Conservation (phyloP, 1,139 yeast genomes). For the Sugiyamaella novakii region DNA sequence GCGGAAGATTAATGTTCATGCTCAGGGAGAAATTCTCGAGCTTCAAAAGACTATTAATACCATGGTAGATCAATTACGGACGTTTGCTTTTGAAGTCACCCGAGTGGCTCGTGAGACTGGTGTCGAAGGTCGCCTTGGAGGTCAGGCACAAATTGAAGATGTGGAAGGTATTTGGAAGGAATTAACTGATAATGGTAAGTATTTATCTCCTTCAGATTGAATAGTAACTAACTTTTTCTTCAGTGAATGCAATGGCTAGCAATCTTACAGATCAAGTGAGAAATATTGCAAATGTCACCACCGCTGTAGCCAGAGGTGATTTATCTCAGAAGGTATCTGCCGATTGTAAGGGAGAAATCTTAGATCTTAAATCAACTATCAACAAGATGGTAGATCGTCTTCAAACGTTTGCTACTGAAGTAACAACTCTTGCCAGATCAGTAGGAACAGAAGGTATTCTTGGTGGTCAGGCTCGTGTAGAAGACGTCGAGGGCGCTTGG, state of each 20-base stretch:
- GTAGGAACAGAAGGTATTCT: constrained; percentile 88
- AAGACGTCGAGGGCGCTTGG: constrained; percentile 94
- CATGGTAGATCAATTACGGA: constrained; percentile 86
- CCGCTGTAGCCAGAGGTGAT: constrained; percentile 92
- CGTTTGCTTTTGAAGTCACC: constrained; percentile 86
- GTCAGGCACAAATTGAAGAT: constrained; percentile 81
- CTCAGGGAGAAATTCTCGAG: constrained; percentile 80
- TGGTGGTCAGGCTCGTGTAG: constrained; percentile 91
- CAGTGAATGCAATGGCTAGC: constrained; percentile 81
- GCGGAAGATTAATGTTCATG: constrained; percentile 76
- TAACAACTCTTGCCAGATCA: constrained; percentile 81
- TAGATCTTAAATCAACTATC: constrained; percentile 77
- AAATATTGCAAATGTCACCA: constrained; percentile 86
- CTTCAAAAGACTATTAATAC: constrained; percentile 78
- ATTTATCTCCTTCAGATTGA: neutral
- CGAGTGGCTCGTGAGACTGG: constrained; percentile 90
- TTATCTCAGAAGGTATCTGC: constrained; percentile 84
- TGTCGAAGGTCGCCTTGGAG: constrained; percentile 83
- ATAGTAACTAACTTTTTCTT: constrained; percentile 5
- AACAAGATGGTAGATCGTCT: constrained; percentile 86
- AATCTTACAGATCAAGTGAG: constrained; percentile 85
- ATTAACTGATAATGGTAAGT: constrained; percentile 67
- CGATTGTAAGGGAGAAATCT: constrained; percentile 84
- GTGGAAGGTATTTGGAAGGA: constrained; percentile 92
- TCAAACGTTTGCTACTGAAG: constrained; percentile 86